phyloP scores from a whole-genome alignment of 164 flowering plant genomes.

The Nelumbo lutea region DNA sequence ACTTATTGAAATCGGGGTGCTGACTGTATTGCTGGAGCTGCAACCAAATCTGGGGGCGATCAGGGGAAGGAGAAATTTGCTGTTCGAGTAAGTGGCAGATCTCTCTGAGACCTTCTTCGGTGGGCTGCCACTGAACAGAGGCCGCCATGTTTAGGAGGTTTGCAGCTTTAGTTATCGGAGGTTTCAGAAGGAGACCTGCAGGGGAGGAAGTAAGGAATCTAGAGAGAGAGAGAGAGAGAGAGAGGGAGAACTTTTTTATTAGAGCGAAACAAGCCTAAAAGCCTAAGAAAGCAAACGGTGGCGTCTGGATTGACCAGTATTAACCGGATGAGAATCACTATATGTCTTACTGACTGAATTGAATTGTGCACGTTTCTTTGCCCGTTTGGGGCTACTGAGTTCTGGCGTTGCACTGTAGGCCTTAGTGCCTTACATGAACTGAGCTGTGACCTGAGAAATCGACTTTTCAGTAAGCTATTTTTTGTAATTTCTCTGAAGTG shows the following conservation, averaged over 20 bases:
- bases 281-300: too few relatives aligned
- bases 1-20: constrained; percentile 96
- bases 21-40: constrained; percentile 85
- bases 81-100: constrained; percentile 85
- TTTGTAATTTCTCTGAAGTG: too few relatives aligned
- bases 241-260: not conserved
- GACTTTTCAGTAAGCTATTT: too few relatives aligned
- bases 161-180: not conserved
- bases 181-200: not conserved
- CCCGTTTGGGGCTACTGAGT: too few relatives aligned
- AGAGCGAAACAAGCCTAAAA: too few relatives aligned
- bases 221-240: not conserved
- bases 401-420: too few relatives aligned
- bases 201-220: not conserved
- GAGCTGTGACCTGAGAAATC: too few relatives aligned
- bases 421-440: too few relatives aligned
- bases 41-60: constrained; percentile 83
- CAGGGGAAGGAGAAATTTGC: constrained; percentile 79
- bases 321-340: too few relatives aligned
- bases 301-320: too few relatives aligned
- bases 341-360: too few relatives aligned
- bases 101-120: constrained; percentile 79
- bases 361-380: too few relatives aligned
- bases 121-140: constrained; percentile 61
- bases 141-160: constrained; percentile 13